Evolutionary conservation across 495 filamentous ascomycete species (phyloP).

Genomic region (Aspergillus steynii): DNA sequence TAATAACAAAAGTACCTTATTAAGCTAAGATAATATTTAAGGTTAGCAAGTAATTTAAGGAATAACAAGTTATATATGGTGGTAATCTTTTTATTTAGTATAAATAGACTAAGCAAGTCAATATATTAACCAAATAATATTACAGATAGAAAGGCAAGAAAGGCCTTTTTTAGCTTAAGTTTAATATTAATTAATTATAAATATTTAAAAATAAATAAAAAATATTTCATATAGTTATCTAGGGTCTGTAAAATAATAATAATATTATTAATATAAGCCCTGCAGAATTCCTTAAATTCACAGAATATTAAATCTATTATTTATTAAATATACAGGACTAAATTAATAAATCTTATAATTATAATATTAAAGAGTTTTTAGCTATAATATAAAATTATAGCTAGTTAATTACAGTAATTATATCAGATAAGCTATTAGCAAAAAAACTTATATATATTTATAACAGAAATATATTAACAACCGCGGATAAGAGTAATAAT

Average conservation of each 20-base stretch:
- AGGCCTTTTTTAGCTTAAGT: too few species aligned
- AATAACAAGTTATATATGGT: too few species aligned
- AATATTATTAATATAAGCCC: slow-evolving; percentile 8
- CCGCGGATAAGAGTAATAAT: not conserved
- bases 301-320: not conserved
- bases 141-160: not conserved
- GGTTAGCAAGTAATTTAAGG: too few species aligned
- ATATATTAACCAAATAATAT: not conserved
- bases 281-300: not conserved
- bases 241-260: not conserved
- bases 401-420: slow-evolving; percentile 1
- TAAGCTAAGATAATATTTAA: too few species aligned
- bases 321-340: slow-evolving; percentile 5
- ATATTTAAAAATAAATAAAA: not conserved
- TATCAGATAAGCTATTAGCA: not conserved
- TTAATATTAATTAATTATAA: not conserved
- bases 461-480: not conserved
- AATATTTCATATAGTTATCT: not conserved
- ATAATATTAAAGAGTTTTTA: slow-evolving; percentile 7
- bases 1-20: too few species aligned
- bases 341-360: slow-evolving; percentile 8
- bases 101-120: not conserved
- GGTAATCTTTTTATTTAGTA: not conserved
- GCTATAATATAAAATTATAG: slow-evolving; percentile 1
- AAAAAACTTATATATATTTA: slow-evolving; percentile 1